These are phyloP conservation scores for Warburgia ugandensis DNA, from an alignment of 164 flowering plant species.

Conservation along the genomic window DNA sequence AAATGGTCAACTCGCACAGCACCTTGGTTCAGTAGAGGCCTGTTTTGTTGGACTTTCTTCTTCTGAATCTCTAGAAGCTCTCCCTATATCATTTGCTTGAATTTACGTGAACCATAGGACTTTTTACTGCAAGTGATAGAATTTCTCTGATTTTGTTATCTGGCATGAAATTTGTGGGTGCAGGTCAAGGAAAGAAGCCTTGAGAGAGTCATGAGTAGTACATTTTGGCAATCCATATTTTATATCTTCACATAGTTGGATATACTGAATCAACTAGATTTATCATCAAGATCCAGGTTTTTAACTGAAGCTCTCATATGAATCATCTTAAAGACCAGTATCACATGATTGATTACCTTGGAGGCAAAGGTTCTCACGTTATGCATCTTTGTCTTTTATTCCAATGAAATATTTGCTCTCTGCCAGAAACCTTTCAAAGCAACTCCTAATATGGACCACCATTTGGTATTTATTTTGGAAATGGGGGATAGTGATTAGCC, in stretches of 20 bases:
- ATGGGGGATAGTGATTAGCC: too few relatives aligned
- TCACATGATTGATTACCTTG: too few relatives aligned
- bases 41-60: background rate
- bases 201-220: constrained; percentile 47
- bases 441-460: background rate
- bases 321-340: too few relatives aligned
- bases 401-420: background rate
- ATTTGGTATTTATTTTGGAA: too few relatives aligned
- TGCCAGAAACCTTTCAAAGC: background rate
- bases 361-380: constrained; percentile 71
- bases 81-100: background rate
- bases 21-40: too few relatives aligned
- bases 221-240: constrained; percentile 53
- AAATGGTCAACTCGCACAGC: constrained; percentile 25
- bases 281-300: constrained; percentile 46
- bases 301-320: background rate
- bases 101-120: background rate
- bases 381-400: constrained; percentile 8
- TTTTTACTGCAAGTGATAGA: background rate
- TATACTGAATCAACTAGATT: constrained; percentile 47
- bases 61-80: background rate
- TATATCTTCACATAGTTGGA: constrained; percentile 59
- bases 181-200: constrained; percentile 30
- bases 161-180: too few relatives aligned
- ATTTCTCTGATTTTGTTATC: background rate